A percentile compares a stretch with the other conserved stretches of the same genome.
Evolutionary conservation across 2,329 filamentous ascomycete species (phyloP).

Genomic region (Periconia macrospinosa): DNA sequence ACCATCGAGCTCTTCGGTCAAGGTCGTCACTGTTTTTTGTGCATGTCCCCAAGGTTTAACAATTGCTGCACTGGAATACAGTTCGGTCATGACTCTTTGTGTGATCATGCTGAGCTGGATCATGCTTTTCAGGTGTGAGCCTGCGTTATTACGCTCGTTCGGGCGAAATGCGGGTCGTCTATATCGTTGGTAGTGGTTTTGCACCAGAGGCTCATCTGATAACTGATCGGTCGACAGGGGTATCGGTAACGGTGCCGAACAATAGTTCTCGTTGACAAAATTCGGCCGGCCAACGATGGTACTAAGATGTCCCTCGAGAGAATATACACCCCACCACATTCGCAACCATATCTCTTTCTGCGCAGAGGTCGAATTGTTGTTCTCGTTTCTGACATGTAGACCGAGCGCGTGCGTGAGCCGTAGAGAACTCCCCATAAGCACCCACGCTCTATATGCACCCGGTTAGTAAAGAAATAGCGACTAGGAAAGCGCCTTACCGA

Average conservation of each 20-base stretch:
- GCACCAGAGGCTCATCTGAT: neutral
- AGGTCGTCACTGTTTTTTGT: slow-evolving; percentile 31
- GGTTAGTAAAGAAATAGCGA: neutral
- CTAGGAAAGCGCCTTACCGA: slow-evolving; percentile 11
- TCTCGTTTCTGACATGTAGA: slow-evolving; percentile 43
- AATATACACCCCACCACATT: slow-evolving; percentile 31
- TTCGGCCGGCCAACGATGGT: neutral
- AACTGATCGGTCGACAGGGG: neutral
- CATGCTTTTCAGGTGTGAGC: slow-evolving; percentile 10
- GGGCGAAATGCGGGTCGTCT: neutral
- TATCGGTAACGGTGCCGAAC: slow-evolving; percentile 22
- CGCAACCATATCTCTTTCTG: slow-evolving; percentile 39
- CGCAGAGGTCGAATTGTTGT: slow-evolving; percentile 17
- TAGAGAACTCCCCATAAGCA: neutral
- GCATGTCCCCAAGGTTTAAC: slow-evolving; percentile 11
- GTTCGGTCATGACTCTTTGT: slow-evolving; percentile 30
- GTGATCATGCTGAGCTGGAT: slow-evolving; percentile 31
- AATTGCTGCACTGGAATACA: slow-evolving; percentile 41
- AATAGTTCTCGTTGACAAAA: slow-evolving; percentile 23
- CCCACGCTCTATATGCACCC: neutral
- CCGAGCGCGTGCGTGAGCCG: slow-evolving; percentile 30
- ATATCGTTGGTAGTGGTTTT: neutral
- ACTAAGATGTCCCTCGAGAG: slow-evolving; percentile 39
- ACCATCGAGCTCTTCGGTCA: slow-evolving; percentile 33
- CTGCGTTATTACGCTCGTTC: neutral